A percentile compares a stretch with the other conserved stretches of the same genome.
phyloP scores from a whole-genome alignment of 2,329 filamentous ascomycete species.

The Capronia americana region DNA sequence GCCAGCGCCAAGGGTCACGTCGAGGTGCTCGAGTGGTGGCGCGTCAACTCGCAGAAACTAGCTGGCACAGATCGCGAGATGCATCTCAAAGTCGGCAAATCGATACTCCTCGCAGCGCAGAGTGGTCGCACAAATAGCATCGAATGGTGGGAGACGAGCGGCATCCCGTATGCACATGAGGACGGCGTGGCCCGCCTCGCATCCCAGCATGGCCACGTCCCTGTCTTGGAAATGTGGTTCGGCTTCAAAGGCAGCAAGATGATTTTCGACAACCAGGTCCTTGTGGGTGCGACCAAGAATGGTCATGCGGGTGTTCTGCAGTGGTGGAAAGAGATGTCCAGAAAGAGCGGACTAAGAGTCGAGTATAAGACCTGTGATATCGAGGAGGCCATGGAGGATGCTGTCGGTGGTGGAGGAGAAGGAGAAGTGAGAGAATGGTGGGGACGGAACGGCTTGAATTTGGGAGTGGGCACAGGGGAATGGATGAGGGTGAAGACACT shows the following conservation, averaged over 20 bases:
- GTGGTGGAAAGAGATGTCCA: constrained; percentile 72
- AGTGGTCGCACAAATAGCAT: constrained; percentile 78
- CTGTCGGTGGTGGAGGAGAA: constrained; percentile 71
- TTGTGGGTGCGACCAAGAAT: constrained; percentile 86
- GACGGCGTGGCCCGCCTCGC: constrained; percentile 85
- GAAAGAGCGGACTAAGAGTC: constrained; percentile 71
- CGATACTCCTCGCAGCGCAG: constrained; percentile 82
- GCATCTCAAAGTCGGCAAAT: constrained; percentile 79
- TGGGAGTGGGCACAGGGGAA: constrained; percentile 81
- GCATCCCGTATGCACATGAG: constrained; percentile 78
- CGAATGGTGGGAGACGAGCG: constrained; percentile 85
- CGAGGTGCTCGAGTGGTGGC: constrained; percentile 93
- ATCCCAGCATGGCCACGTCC: constrained; percentile 81
- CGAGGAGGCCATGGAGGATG: constrained; percentile 91
- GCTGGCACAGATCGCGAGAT: constrained; percentile 52
- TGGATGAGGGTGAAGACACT: constrained; percentile 85
- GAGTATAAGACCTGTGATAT: constrained; percentile 96
- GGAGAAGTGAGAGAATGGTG: constrained; percentile 83
- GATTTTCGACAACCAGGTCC: constrained; percentile 80
- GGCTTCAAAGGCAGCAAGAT: constrained; percentile 75
- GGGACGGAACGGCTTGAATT: constrained; percentile 80
- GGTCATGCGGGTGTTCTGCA: constrained; percentile 84
- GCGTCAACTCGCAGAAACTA: constrained; percentile 53
- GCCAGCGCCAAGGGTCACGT: constrained; percentile 84
- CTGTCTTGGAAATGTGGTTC: constrained; percentile 83